These are phyloP conservation scores for Moesziomyces sp. DNA, from an alignment of 1,284 basidiomycete species.

Conservation along the genomic window DNA sequence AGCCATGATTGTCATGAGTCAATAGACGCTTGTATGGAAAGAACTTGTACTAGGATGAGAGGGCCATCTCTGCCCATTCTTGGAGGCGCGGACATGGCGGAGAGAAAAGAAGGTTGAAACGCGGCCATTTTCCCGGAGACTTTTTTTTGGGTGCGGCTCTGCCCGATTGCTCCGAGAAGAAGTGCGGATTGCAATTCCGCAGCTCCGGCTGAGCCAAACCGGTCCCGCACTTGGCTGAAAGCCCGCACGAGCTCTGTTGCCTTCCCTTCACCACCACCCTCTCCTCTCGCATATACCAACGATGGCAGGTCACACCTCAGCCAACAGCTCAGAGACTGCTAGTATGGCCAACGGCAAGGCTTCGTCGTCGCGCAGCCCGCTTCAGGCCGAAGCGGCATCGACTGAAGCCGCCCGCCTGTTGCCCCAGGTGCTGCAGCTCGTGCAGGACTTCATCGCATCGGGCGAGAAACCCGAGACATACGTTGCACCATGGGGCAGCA, in stretches of 20 bases:
- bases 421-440: conserved; percentile 33
- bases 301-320: not conserved
- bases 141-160: conserved; percentile 2
- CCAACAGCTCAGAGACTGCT: not conserved
- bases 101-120: not conserved
- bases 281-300: not conserved
- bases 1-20: conserved; percentile 1
- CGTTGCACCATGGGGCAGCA: conserved; percentile 44
- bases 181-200: conserved; percentile 4
- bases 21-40: not conserved
- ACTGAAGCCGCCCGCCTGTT: conserved; percentile 43
- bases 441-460: conserved; percentile 37
- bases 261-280: not conserved
- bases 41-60: not conserved
- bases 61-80: too few relatives aligned
- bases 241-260: not conserved
- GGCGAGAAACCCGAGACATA: conserved; percentile 34
- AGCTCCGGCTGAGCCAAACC: not conserved
- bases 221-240: too few relatives aligned
- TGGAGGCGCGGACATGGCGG: not conserved
- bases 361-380: conserved; percentile 30
- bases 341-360: not conserved
- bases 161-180: not conserved
- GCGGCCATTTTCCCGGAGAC: conserved; percentile 21
- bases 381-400: conserved; percentile 38